Percentiles rank a stretch among this genome's conserved stretches.
phyloP scores from a whole-genome alignment of 1,284 basidiomycete species.

The Ganoderma meredithae region DNA sequence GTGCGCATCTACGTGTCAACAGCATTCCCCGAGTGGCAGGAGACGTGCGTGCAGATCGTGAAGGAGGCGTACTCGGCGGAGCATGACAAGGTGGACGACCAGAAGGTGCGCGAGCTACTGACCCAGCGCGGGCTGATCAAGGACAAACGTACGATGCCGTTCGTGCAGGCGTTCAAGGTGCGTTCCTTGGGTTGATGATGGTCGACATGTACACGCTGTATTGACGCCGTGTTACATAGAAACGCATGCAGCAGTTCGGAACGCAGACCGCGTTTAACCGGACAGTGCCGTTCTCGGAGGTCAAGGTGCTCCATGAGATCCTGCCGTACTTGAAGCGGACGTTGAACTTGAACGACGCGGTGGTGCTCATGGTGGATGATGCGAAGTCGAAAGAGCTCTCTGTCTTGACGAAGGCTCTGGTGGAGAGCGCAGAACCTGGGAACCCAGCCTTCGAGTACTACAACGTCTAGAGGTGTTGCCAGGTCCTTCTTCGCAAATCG shows the following conservation, averaged over 20 bases:
- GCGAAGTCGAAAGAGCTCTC: constrained; percentile 56
- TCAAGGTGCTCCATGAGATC: constrained; percentile 76
- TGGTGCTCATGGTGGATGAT: constrained; percentile 78
- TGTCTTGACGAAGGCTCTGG: constrained; percentile 71
- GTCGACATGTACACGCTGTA: background rate
- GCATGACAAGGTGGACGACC: constrained; percentile 83
- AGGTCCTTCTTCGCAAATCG: background rate
- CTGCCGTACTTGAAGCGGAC: constrained; percentile 88
- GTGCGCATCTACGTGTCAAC: constrained; percentile 92
- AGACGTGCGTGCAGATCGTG: constrained; percentile 80
- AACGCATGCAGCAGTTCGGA: constrained; percentile 85
- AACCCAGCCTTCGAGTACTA: constrained; percentile 87
- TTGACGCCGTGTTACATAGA: constrained; percentile 51
- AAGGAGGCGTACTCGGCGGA: constrained; percentile 72
- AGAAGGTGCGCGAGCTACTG: constrained; percentile 76
- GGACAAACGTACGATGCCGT: constrained; percentile 97
- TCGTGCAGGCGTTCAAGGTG: constrained; percentile 92
- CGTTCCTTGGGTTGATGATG: constrained; percentile 23
- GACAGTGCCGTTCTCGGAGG: constrained; percentile 89
- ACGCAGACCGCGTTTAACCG: constrained; percentile 86
- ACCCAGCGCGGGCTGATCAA: constrained; percentile 86
- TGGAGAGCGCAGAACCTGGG: constrained; percentile 91
- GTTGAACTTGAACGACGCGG: constrained; percentile 77
- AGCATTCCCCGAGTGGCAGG: constrained; percentile 94
- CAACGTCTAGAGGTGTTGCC: constrained; percentile 51